Evolutionary conservation across 1,284 basidiomycete genomes (phyloP), one percentile per base, ranked within the genome.

Genomic region (Mycena citricolor): DNA sequence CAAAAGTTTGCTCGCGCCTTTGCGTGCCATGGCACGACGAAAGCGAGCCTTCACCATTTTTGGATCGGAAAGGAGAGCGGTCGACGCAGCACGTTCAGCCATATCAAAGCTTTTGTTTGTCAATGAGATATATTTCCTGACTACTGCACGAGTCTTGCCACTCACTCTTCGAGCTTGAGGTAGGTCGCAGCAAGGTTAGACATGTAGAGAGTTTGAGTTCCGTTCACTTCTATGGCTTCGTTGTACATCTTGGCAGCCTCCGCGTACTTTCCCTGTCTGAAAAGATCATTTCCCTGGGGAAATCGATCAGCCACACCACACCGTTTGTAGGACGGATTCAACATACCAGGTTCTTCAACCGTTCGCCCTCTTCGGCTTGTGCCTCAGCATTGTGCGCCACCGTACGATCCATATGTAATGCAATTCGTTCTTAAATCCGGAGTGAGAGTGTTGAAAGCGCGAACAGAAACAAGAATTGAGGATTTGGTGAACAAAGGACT

Each of bases 11-110:
- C 61, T 52, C 38, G 64, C 59, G 24, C 64, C 68, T 35, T 70
- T 66, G 11, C 71, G 57, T 3, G 73, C 70, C 1, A 70, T 47
- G 8, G 68, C 74, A 26, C 76, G 60, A 10, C 68, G 57, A 46
- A 68, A 74, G 5, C 74, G 62, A 5, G 72, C 73, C 47, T 71
- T 70, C 12, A 67, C 42, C 22, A 64, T 63, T 49, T 62, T 64
- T 1, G 71, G 73, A 34, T 75, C 66, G 20, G 67, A 57, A 3
- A 61, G 52, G 14, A 76, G 59, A 0, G 71, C 72, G 12, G 65
- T 58, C 2, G 62, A 64, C 4, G 74, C 70, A 5, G 66, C 65
- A 29, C 63, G 59, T 11, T 71, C 69, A 1, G 74, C 74, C 33
- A 67, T 59, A 31, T 65, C 64, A 54, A 68, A 73, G 42, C 73